Percentiles rank a stretch among this genome's conserved stretches.
Conservation (phyloP, 2,329 filamentous ascomycete species). For the Onygenales sp. region DNA sequence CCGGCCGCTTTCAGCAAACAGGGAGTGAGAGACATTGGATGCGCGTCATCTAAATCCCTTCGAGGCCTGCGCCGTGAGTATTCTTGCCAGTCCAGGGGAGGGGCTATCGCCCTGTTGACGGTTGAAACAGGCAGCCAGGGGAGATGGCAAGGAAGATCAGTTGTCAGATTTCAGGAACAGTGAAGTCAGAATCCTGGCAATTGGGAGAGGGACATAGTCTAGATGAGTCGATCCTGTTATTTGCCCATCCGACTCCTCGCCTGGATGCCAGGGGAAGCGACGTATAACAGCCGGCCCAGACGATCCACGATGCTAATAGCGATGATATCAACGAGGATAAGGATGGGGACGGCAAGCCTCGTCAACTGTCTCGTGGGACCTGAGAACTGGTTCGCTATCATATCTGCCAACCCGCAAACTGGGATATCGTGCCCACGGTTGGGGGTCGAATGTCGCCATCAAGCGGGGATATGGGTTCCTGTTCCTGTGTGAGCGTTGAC, state of each 20-base stretch:
- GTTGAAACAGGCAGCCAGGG: not conserved
- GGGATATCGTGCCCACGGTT: no score
- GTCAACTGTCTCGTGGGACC: no score
- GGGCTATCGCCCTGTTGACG: not conserved
- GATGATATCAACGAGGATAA: no score
- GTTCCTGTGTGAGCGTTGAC: not conserved
- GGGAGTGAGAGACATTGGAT: not conserved
- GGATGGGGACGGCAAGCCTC: no score
- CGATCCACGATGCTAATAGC: no score
- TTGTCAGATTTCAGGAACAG: not conserved
- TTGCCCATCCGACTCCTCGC: not conserved
- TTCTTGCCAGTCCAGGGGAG: not conserved
- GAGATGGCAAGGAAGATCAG: not conserved
- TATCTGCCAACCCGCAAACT: no score
- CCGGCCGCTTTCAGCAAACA: not conserved
- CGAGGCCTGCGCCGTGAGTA: not conserved
- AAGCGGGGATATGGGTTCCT: not conserved
- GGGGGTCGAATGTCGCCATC: no score
- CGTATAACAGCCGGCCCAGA: no score
- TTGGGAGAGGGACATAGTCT: not conserved
- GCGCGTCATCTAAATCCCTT: not conserved
- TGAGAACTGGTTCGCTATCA: no score
- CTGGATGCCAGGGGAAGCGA: no score
- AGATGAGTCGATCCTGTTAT: no score
- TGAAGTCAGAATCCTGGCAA: not conserved